phyloP scores from a whole-genome alignment of 768 basidiomycete species.

The Lyophyllum atratum region DNA sequence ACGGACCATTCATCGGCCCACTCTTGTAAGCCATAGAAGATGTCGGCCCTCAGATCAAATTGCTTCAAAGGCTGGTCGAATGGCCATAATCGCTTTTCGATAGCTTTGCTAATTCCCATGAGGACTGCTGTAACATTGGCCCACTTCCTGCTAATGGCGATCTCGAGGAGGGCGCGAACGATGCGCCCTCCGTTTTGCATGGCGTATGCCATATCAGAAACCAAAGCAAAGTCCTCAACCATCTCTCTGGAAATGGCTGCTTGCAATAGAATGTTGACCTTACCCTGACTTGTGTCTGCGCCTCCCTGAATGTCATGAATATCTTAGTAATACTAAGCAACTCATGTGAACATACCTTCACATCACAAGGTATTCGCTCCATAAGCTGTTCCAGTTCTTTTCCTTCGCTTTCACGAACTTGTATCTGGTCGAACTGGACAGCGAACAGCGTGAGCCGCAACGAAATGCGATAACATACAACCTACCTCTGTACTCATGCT shows the following conservation, averaged over 20 bases:
- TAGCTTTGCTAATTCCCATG: constrained; percentile 89
- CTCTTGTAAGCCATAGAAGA: constrained; percentile 73
- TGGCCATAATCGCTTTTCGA: constrained; percentile 93
- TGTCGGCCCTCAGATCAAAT: constrained; percentile 73
- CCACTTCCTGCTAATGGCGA: constrained; percentile 92
- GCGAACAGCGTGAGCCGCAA: not conserved
- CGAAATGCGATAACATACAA: constrained; percentile 11
- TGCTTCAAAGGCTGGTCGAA: constrained; percentile 90
- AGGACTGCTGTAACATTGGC: constrained; percentile 78
- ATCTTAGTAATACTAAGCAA: not conserved
- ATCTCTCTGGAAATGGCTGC: constrained; percentile 78
- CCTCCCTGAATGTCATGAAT: constrained; percentile 49
- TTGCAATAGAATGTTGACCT: constrained; percentile 95
- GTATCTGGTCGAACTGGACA: constrained; percentile 88
- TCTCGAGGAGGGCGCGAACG: constrained; percentile 91
- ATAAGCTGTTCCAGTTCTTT: constrained; percentile 77
- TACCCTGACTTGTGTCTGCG: constrained; percentile 57
- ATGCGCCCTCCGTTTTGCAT: constrained; percentile 96
- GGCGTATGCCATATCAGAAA: constrained; percentile 92
- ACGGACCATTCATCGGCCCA: constrained; percentile 84
- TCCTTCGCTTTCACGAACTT: constrained; percentile 87
- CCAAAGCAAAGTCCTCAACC: constrained; percentile 94
- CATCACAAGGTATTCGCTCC: constrained; percentile 74
- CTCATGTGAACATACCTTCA: constrained; percentile 51
- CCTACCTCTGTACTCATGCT: constrained; percentile 87